These are phyloP conservation scores for Brasenia schreberi DNA, from an alignment of 164 flowering plant species.

Conservation along the genomic window DNA sequence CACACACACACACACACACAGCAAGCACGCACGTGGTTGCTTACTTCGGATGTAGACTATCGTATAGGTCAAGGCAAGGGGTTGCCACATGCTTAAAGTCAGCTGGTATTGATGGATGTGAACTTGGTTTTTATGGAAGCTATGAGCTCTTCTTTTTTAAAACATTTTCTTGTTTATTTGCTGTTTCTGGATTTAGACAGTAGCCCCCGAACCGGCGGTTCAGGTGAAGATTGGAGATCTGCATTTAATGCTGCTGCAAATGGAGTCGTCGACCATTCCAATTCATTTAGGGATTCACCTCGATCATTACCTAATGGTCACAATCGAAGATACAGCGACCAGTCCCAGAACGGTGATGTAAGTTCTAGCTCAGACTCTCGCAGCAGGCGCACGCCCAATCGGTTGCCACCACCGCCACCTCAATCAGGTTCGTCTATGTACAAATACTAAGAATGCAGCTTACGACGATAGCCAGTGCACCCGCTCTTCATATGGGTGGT, in stretches of 20 bases:
- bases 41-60: no score
- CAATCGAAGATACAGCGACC: constrained; percentile 59
- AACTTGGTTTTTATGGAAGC: no score
- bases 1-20: no score
- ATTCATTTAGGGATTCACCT: constrained; percentile 16
- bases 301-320: constrained; percentile 26
- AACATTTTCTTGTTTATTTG: background rate
- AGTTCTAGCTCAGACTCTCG: constrained; percentile 29
- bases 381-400: constrained; percentile 79
- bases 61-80: no score
- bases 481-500: constrained; percentile 5
- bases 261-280: constrained; percentile 31
- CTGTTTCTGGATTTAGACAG: constrained; percentile 36
- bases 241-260: constrained; percentile 83
- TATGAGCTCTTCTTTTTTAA: background rate
- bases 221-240: constrained; percentile 78
- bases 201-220: constrained; percentile 52
- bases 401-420: constrained; percentile 88
- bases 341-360: constrained; percentile 63
- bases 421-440: constrained; percentile 38
- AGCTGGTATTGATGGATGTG: no score
- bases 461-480: constrained; percentile 7
- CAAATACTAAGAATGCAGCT: constrained; percentile 31
- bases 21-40: no score
- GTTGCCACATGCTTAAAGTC: no score